Conservation (phyloP, 139 green algal species). For the Bryopsis sp. region DNA sequence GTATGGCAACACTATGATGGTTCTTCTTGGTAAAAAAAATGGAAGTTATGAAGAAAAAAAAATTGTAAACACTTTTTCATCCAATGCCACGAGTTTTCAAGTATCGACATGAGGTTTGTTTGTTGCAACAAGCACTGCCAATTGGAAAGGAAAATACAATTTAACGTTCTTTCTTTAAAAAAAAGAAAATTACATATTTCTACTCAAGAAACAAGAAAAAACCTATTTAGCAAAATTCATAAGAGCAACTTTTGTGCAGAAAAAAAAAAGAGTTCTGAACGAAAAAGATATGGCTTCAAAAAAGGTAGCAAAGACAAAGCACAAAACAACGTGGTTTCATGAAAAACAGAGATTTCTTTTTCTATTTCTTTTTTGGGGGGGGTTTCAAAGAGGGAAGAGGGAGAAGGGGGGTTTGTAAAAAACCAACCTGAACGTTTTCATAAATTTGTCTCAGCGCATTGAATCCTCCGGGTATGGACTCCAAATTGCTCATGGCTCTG, state of each 20-base stretch:
- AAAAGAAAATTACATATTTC: no score
- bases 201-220: no score
- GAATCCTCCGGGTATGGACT: conserved; percentile 90
- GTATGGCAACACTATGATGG: not conserved
- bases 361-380: not conserved
- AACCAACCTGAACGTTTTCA: conserved; percentile 62
- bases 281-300: not conserved
- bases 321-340: conserved; percentile 9
- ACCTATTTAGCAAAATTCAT: no score
- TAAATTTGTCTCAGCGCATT: conserved; percentile 88
- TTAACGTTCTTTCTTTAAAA: no score
- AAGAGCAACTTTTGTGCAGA: not conserved
- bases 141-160: no score
- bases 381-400: not conserved
- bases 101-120: no score
- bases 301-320: no score
- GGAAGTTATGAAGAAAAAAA: not conserved
- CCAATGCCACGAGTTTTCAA: not conserved
- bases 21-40: not conserved
- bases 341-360: not conserved
- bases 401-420: not conserved
- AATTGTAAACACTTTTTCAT: not conserved
- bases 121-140: no score
- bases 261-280: not conserved
- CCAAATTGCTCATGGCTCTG: conserved; percentile 87